Base-by-base conservation (phyloP, 495 filamentous ascomycete species). In the Jackrogersella minutella region DNA sequence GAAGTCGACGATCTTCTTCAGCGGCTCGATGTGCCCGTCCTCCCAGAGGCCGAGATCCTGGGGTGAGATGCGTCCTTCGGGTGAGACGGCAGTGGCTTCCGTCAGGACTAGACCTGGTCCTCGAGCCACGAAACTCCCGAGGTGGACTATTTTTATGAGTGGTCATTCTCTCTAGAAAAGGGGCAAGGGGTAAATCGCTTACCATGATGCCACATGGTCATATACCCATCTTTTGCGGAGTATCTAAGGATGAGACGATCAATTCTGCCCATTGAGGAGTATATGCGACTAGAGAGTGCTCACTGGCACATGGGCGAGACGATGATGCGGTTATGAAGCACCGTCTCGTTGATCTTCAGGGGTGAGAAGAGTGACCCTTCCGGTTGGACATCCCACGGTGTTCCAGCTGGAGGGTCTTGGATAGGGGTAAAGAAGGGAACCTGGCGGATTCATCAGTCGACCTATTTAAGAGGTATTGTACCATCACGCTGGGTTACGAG, bases 31-130 rank as follows among this genome's bases (percentile, higher is more conserved):
- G 59, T 93, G 91, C 0, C 79, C 81, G 72, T 94, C 91, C 44
- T 86, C 80, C 91, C 91, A 95, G 14, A 94, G 73, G 5, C 91
- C 91, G 2, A 80, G 71, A 66, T 89, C 87, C 61, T 91, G 80
- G 0, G 91, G 91, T 0, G 90, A 88, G 77, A 94, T 93, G 2
- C 91, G 81, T n/a, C 91, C 91, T 60, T 92, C 81, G 6, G 91
- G 80, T 0, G 81, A 72, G 6, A 94, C 89, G 21, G 85, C 82
- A 0, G 90, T 91, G 10, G 91, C 90, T 76, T 95, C 91, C 28
- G 93, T 82, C 62, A 92, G 86, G 41, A 86, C 73, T 7, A 92
- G 78, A 1, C 86, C 89, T 0, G 89, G 83, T 6, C 91, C 91
- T n/a, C 88, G 84, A 61, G 81, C 78, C 30, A 84, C 81, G 55